Base-by-base conservation (phyloP, 2,329 filamentous ascomycete species). In the Diaporthe humulicola region DNA sequence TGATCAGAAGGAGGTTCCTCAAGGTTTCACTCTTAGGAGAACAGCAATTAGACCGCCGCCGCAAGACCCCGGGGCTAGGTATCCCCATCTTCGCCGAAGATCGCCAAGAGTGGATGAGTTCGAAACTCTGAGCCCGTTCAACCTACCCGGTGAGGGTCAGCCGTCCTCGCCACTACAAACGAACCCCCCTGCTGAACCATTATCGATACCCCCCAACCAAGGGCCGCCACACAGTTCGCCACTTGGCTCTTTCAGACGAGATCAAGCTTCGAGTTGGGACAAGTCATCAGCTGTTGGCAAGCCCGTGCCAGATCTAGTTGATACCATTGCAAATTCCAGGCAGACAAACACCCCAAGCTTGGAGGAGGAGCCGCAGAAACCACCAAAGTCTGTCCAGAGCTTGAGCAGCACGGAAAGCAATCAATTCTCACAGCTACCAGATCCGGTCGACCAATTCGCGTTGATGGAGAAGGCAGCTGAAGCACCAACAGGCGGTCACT, bases 51-150 rank as follows among this genome's bases (percentile, higher is more conserved):
- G 7, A 30, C 48, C 36, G 7, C 25, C 45, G 42, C 56, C 69
- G 17, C 56, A 40, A 56, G 45, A 50, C 7, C 36, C 69, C 45
- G 69, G 54, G 19, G 56, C 70, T 33, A 57, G 38, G 30, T 76
- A 70, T 38, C 73, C 70, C n/a, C 60, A 70, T 17, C 69, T 76
- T 25, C 69, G 54, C 28, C 54, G 69, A 22, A 74, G 33, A 54
- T 38, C 25, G 38, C n/a, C 69, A 25, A 73, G n/a, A 22, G 25
- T 72, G 4, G 64, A 76, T 50, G 40, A 61, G 33, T 76, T 76
- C 36, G 73, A 76, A 42, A 61, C 69, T 15, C 45, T 76, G 60
- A 76, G 75, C 17, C 75, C 75, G 3, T 76, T 76, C 69, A 74
- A 74, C 25, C 17, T 76, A 45, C 73, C 75, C n/a, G 30, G 38